Percentiles rank a stretch among this genome's conserved stretches.
Conservation (phyloP, 257 asterid genomes). For the Linderniella brevidens region DNA sequence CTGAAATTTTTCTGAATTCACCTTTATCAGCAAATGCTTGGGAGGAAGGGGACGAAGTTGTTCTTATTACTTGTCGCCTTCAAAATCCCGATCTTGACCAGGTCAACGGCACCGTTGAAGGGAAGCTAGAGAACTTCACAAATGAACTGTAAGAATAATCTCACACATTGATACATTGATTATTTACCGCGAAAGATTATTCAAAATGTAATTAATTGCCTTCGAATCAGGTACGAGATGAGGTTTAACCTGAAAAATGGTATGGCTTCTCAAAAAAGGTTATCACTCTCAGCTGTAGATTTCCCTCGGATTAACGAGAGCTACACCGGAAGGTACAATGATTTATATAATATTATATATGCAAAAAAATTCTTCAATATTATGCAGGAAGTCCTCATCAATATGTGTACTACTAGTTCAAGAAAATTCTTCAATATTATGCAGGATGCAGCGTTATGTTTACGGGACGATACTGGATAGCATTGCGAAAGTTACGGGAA, state of each 20-base stretch:
- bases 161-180: neutral
- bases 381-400: too few species aligned
- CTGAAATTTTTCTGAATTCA: neutral
- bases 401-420: neutral
- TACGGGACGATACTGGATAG: constrained; percentile 71
- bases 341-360: neutral
- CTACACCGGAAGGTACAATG: constrained; percentile 65
- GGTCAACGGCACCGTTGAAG: constrained; percentile 46
- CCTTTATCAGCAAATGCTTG: constrained; percentile 78
- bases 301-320: constrained; percentile 90
- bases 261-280: constrained; percentile 66
- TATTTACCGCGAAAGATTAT: neutral
- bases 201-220: neutral
- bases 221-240: constrained; percentile 68
- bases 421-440: constrained; percentile 4
- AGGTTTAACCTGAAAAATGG: constrained; percentile 87
- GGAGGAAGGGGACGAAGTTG: constrained; percentile 98
- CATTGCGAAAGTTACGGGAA: constrained; percentile 78
- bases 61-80: constrained; percentile 79
- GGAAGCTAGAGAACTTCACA: constrained; percentile 55
- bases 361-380: neutral
- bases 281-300: constrained; percentile 79
- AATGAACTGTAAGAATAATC: constrained; percentile 60
- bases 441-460: constrained; percentile 81
- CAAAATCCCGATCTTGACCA: constrained; percentile 61